Base-by-base conservation (phyloP, 345 rosid species). In the Boechera divaricarpa region DNA sequence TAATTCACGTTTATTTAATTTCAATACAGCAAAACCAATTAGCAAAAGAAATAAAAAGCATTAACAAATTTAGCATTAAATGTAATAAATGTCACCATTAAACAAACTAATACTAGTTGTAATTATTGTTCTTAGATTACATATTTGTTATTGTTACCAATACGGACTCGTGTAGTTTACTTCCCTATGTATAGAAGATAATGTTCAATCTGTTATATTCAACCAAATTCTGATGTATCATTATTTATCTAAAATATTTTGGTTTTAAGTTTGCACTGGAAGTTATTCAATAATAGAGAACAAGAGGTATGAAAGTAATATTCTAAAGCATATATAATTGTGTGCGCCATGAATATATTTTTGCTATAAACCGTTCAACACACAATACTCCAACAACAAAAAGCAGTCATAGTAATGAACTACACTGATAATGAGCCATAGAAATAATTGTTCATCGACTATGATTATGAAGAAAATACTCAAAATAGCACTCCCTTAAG, bases 321-420 rank as follows among this genome's bases (percentile, higher is more conserved):
- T 2, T 64, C 4, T 9, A 13, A 21, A 74, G 60, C 41, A 64
- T 44, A 64, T 54, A 75, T 56, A 48, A 57, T 67, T 68, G 49
- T 59, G 16, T 58, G 68, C 28, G 73, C 28, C 67, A 29, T n/a
- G 54, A 68, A 68, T 75, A 58, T 49, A 58, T 12, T 18, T 75
- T 67, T 24, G 68, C 73, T 67, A 67, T 59, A 71, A 59, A 54
- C 59, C 28, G 35, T 5, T 28, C 12, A 29, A 60, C 67, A 58
- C 44, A 67, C 16, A 67, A 47, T 49, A 36, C 21, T 51, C 16
- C 61, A 67, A 75, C 29, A 58, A 54, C 4, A 44, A 54, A 74
- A 64, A 64, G 70, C 55, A 53, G 47, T 31, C 63, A n/a, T 54
- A 9, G 32, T 35, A 35, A 51, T 39, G 38, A 38, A 38, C 26